These are phyloP conservation scores for Akanthomyces dipterigenus DNA, from an alignment of 2,329 filamentous ascomycete genomes.

Conservation along the genomic window DNA sequence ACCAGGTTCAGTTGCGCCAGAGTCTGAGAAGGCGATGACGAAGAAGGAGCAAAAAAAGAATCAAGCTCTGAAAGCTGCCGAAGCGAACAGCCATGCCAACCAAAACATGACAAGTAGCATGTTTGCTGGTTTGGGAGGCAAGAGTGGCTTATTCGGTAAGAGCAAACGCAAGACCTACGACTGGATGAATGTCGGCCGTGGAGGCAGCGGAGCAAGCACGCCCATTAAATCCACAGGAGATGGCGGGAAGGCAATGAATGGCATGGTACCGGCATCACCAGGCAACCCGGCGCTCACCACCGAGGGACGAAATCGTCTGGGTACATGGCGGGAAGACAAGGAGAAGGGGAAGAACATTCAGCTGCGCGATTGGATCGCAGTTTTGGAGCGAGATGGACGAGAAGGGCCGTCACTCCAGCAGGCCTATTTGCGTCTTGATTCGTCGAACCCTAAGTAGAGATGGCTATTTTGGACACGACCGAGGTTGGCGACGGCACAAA, in stretches of 20 bases:
- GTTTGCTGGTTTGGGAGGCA: conserved; percentile 59
- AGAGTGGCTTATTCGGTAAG: conserved; percentile 49
- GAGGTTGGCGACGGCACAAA: not conserved
- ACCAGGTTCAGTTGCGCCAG: conserved; percentile 56
- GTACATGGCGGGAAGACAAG: conserved; percentile 72
- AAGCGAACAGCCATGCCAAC: conserved; percentile 71
- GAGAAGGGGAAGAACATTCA: conserved; percentile 74
- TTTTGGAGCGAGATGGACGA: conserved; percentile 70
- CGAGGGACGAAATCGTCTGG: conserved; percentile 57
- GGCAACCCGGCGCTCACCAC: conserved; percentile 41
- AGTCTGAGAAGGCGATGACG: conserved; percentile 61
- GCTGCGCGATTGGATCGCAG: conserved; percentile 72
- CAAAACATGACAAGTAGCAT: conserved; percentile 79
- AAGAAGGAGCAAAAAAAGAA: conserved; percentile 83
- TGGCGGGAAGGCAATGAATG: conserved; percentile 27
- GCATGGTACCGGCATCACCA: conserved; percentile 24
- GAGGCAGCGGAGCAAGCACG: conserved; percentile 48
- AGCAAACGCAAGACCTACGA: conserved; percentile 65
- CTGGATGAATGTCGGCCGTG: conserved; percentile 58
- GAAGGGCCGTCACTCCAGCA: conserved; percentile 57
- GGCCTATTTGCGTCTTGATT: conserved; percentile 48
- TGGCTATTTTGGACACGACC: conserved; percentile 15
- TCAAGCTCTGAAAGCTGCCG: conserved; percentile 67
- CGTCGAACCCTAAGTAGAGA: conserved; percentile 36
- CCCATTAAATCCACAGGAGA: conserved; percentile 33